phyloP scores from a whole-genome alignment of 495 filamentous ascomycete genomes.

The Cladorrhinum samala region DNA sequence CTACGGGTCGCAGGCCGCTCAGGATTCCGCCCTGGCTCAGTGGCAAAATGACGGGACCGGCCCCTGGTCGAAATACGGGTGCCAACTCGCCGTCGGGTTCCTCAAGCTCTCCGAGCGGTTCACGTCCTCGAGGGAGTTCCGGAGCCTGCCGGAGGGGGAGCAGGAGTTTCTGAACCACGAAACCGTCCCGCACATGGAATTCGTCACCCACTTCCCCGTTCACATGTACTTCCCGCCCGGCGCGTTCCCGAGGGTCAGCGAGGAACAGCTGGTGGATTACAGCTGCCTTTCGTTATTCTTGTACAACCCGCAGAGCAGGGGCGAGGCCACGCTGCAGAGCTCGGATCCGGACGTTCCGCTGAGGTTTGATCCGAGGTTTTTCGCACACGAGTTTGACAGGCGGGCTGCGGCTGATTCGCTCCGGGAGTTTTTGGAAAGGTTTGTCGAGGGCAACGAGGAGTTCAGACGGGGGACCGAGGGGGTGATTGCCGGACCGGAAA shows the following conservation, averaged over 20 bases:
- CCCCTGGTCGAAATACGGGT: slow-evolving; percentile 36
- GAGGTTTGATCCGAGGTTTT: slow-evolving; percentile 51
- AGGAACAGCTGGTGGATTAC: slow-evolving; percentile 22
- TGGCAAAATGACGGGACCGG: slow-evolving; percentile 45
- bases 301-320: slow-evolving; percentile 34
- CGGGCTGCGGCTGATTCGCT: slow-evolving; percentile 49
- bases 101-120: slow-evolving; percentile 43
- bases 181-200: slow-evolving; percentile 41
- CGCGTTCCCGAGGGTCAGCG: slow-evolving; percentile 16
- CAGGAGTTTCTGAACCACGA: slow-evolving; percentile 35
- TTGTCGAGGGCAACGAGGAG: slow-evolving; percentile 34
- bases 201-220: slow-evolving; percentile 35
- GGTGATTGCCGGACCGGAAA: slow-evolving; percentile 37
- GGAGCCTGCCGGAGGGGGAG: slow-evolving; percentile 32
- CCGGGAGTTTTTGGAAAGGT: slow-evolving; percentile 34
- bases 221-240: slow-evolving; percentile 37
- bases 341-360: slow-evolving; percentile 49
- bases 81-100: slow-evolving; percentile 45
- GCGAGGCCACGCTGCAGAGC: slow-evolving; percentile 50
- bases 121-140: slow-evolving; percentile 35
- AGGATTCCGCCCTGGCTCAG: slow-evolving; percentile 39
- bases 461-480: slow-evolving; percentile 43
- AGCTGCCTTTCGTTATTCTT: slow-evolving; percentile 28
- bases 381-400: slow-evolving; percentile 52
- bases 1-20: slow-evolving; percentile 26